A percentile compares a stretch with the other conserved stretches of the same genome.
phyloP scores from a whole-genome alignment of 805 yeast species.

The Metschnikowia corniflorae region DNA sequence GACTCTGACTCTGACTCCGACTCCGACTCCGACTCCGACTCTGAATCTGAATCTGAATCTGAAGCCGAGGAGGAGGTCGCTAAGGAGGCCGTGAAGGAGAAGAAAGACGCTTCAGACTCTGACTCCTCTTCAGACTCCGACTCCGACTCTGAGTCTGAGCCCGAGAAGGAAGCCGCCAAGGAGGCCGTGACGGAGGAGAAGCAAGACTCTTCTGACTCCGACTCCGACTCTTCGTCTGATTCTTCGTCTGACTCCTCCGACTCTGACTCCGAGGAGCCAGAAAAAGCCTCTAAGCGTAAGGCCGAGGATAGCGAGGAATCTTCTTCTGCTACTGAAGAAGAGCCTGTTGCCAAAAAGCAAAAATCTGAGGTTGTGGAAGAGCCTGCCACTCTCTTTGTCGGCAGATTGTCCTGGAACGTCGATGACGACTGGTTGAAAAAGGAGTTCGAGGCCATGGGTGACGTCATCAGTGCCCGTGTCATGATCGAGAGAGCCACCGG shows the following conservation, averaged over 20 bases:
- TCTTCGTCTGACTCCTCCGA: conserved; percentile 35
- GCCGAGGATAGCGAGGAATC: conserved; percentile 15
- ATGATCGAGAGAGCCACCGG: conserved; percentile 89
- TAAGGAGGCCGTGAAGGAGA: no score
- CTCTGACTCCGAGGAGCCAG: conserved; percentile 27
- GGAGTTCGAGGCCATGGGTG: conserved; percentile 81
- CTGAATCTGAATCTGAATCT: conserved; percentile 31
- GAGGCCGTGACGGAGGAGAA: no score
- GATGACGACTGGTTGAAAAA: conserved; percentile 91
- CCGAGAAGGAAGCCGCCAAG: conserved; percentile 19
- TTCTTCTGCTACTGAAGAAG: conserved; percentile 26
- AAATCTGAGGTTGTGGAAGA: conserved; percentile 46
- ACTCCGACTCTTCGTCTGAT: conserved; percentile 25
- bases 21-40: conserved; percentile 19
- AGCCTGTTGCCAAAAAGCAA: conserved; percentile 49
- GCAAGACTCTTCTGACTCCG: conserved; percentile 8
- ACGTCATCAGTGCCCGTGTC: conserved; percentile 86
- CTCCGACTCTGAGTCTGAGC: conserved; percentile 25
- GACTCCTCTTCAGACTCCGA: conserved; percentile 22
- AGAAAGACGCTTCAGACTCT: conserved; percentile 8
- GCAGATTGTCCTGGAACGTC: conserved; percentile 95
- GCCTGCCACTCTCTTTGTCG: conserved; percentile 90
- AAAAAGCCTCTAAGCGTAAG: conserved; percentile 28
- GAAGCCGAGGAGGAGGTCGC: conserved; percentile 20
- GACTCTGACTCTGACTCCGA: conserved; percentile 25